Evolutionary conservation across 805 yeast genomes (phyloP).

Genomic region (Metschnikowia amazonensis): DNA sequence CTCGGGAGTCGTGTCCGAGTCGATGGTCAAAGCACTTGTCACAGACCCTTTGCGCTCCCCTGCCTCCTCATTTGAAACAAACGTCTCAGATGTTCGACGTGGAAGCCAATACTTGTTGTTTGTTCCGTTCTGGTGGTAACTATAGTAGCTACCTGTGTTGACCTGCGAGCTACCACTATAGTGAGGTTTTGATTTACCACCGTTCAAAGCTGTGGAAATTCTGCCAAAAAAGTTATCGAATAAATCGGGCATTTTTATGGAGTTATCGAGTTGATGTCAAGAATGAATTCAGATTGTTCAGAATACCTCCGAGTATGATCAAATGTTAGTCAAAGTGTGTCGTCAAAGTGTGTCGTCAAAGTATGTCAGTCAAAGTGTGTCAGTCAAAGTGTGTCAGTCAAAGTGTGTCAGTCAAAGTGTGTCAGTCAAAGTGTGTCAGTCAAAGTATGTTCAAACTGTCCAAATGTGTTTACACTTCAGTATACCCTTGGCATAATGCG

Average conservation of each 20-base stretch:
- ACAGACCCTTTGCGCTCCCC: conserved; percentile 4
- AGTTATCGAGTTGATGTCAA: no score
- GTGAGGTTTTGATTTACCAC: conserved; percentile 32
- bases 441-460: no score
- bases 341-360: no score
- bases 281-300: not conserved
- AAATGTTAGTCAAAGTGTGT: no score
- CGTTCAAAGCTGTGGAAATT: conserved; percentile 28
- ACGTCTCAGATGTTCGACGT: conserved; percentile 1
- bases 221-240: conserved; percentile 38
- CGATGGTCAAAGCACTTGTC: conserved; percentile 1
- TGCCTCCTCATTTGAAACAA: not conserved
- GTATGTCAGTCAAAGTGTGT: no score
- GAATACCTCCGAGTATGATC: no score
- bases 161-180: conserved; percentile 33
- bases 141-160: conserved; percentile 36
- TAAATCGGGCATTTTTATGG: conserved; percentile 33
- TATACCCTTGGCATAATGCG: no score
- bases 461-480: no score
- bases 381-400: no score
- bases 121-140: conserved; percentile 32
- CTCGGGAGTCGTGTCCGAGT: not conserved
- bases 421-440: no score
- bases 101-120: conserved; percentile 37
- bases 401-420: no score